These are phyloP conservation scores for Blumeria graminis DNA, from an alignment of 2,329 filamentous ascomycete species.

Conservation along the genomic window DNA sequence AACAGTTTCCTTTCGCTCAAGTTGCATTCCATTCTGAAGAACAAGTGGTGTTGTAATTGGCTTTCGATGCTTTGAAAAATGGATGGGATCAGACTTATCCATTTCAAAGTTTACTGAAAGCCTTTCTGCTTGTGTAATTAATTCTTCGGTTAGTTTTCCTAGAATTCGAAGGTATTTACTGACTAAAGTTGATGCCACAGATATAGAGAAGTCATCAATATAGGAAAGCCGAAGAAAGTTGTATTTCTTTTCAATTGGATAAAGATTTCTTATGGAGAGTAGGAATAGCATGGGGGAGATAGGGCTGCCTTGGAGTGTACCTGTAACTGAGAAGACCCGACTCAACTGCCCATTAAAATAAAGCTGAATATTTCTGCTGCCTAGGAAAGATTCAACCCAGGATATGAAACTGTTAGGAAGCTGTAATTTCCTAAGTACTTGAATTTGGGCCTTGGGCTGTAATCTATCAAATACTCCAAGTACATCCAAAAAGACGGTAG, in stretches of 20 bases:
- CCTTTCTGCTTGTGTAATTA: not conserved
- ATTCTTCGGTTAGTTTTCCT: not conserved
- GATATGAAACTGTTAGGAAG: not conserved
- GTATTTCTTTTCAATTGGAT: not conserved
- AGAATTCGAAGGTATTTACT: not conserved
- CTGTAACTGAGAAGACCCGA: not conserved
- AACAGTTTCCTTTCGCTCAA: no score
- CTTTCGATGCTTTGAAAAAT: no score
- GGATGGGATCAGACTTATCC: not conserved
- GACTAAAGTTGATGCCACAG: not conserved
- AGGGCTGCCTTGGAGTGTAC: not conserved
- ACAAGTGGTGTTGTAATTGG: no score
- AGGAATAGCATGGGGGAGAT: not conserved
- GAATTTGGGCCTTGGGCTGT: not conserved
- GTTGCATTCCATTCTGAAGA: no score
- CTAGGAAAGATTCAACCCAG: not conserved
- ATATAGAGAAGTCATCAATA: not conserved
- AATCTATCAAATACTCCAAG: not conserved
- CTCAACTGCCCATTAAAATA: not conserved
- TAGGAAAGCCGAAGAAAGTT: not conserved
- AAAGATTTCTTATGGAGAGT: not conserved
- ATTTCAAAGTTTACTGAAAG: not conserved
- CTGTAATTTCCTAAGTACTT: not conserved
- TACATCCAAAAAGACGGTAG: not conserved
- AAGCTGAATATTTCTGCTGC: not conserved